phyloP scores from a whole-genome alignment of 1,139 yeast genomes.

The Nematodospora anomalae region DNA sequence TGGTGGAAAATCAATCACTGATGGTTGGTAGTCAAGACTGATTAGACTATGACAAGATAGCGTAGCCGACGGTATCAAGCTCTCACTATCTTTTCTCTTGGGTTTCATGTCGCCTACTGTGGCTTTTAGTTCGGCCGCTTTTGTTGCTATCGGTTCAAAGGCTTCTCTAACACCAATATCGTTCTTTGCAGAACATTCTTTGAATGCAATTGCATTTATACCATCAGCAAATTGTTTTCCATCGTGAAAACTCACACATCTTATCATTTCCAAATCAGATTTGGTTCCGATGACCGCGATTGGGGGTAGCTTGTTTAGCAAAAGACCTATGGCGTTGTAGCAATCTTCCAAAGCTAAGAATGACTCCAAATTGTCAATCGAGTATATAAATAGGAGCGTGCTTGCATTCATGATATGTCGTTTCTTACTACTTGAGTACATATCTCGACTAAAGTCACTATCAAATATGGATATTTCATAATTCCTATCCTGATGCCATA shows the following conservation, averaged over 20 bases:
- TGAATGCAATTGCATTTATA: conserved; percentile 29
- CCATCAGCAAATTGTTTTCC: conserved; percentile 28
- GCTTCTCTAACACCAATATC: conserved; percentile 27
- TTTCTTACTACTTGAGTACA: conserved; percentile 27
- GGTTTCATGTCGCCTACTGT: background rate
- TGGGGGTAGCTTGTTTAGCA: conserved; percentile 28
- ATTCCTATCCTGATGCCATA: conserved; percentile 16
- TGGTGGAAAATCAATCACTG: conserved; percentile 3
- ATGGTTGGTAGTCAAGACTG: conserved; percentile 4
- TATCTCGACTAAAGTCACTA: conserved; percentile 25
- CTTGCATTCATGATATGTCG: conserved; percentile 32
- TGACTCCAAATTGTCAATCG: conserved; percentile 28
- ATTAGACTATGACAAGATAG: conserved; percentile 3
- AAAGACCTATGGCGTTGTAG: conserved; percentile 21
- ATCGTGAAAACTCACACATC: conserved; percentile 30
- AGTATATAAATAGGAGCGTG: conserved; percentile 33
- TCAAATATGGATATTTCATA: conserved; percentile 33
- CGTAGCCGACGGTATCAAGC: background rate
- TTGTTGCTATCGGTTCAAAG: conserved; percentile 18
- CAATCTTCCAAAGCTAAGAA: conserved; percentile 31
- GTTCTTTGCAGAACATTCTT: conserved; percentile 31
- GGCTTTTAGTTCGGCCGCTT: conserved; percentile 4
- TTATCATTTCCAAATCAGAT: conserved; percentile 24
- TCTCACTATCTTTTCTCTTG: background rate
- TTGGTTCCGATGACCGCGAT: conserved; percentile 35